Conservation (phyloP, 768 basidiomycete genomes). For the Tricholoma matsutake region DNA sequence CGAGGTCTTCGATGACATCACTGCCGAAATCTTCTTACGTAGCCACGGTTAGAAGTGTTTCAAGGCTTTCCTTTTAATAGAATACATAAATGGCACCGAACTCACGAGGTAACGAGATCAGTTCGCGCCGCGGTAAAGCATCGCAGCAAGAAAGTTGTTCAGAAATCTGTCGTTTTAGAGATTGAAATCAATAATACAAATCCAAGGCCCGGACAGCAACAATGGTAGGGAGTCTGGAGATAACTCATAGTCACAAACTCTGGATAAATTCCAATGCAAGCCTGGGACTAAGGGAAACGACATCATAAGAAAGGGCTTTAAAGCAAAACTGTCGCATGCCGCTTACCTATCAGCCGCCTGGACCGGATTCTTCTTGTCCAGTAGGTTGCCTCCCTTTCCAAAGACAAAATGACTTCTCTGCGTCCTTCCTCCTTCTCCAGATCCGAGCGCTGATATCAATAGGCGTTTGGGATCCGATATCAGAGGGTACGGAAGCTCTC, state of each 20-base stretch:
- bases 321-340: constrained; percentile 9
- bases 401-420: constrained; percentile 95
- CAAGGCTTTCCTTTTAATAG: too few relatives aligned
- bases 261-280: constrained; percentile 70
- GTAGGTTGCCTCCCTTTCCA: constrained; percentile 83
- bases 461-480: constrained; percentile 85
- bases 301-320: neutral
- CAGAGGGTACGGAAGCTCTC: constrained; percentile 80
- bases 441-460: constrained; percentile 80
- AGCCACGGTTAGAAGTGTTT: too few relatives aligned
- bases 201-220: neutral
- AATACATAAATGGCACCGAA: too few relatives aligned
- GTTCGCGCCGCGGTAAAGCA: too few relatives aligned
- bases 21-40: too few relatives aligned
- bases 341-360: constrained; percentile 81
- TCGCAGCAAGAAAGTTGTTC: too few relatives aligned
- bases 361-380: constrained; percentile 83
- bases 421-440: constrained; percentile 74
- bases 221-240: too few relatives aligned
- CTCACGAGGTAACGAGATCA: too few relatives aligned
- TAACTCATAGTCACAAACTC: constrained; percentile 19
- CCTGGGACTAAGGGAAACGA: constrained; percentile 42
- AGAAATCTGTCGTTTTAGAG: neutral
- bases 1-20: too few relatives aligned
- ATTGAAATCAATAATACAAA: neutral